These are phyloP conservation scores for Galerina marginata DNA, from an alignment of 768 basidiomycete species.

Conservation along the genomic window DNA sequence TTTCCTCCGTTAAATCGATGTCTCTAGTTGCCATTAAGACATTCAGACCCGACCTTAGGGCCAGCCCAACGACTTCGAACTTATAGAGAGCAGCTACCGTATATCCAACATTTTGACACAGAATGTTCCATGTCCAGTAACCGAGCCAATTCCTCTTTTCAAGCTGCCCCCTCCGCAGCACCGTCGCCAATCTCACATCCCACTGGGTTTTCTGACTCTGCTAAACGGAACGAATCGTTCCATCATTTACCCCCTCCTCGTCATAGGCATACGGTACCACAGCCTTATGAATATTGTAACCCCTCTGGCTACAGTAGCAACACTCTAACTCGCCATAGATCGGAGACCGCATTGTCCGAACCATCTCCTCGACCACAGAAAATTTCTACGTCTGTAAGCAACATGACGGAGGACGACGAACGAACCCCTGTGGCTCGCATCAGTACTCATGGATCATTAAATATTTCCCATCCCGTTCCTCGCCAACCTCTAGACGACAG, in stretches of 20 bases:
- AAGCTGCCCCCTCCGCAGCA: not conserved
- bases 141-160: not conserved
- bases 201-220: not conserved
- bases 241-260: conserved; percentile 2
- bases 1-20: not conserved
- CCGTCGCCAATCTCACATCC: not conserved
- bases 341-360: conserved; percentile 13
- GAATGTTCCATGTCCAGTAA: not conserved
- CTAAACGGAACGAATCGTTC: not conserved
- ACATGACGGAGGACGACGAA: conserved; percentile 38
- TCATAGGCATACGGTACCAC: conserved; percentile 8
- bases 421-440: conserved; percentile 38
- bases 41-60: conserved; percentile 7
- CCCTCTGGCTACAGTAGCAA: not conserved
- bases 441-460: not conserved
- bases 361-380: conserved; percentile 25
- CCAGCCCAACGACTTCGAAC: not conserved
- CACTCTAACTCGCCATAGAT: conserved; percentile 15
- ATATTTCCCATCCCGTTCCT: conserved; percentile 4
- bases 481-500: conserved; percentile 16
- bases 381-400: conserved; percentile 31
- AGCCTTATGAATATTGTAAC: conserved; percentile 8
- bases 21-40: conserved; percentile 3
- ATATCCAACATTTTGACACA: not conserved
- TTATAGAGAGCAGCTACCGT: not conserved